Base-by-base conservation (phyloP, 805 yeast species). In the Saturnispora bothae region DNA sequence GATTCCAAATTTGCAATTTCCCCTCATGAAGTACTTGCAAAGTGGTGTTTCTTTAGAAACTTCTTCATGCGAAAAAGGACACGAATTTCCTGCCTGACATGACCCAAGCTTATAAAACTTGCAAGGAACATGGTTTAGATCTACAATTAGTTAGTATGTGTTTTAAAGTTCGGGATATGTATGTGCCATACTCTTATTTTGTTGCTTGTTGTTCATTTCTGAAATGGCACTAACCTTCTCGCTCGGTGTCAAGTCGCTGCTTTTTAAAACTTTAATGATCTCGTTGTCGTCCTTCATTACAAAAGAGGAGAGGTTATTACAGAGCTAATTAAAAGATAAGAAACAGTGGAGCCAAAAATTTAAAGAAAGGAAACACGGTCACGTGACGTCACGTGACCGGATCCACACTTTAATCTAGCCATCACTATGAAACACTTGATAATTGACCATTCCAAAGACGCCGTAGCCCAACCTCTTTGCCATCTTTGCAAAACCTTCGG, bases 401-500 rank as follows among this genome's bases (percentile, higher is more conserved):
- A 6, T 22, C 25, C 6, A 10, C 25, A 22, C 25, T 7, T n/a
- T n/a, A n/a, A n/a, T 26, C 48, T 58, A 77, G 56, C 89, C 96
- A 55, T 89, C 84, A 63, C 73, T 80, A 52, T 89, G 98, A 59
- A 73, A 89, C 20, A 92, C 96, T 54, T 89, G 63, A 59, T 92
- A 92, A 60, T 92, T 86, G 39, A 97, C 98, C 54, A 92, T 69
- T 4, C 99, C 99, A 56, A 68, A 80, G 17, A 88, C 86, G 50
- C 80, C 83, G 60, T 92, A 88, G 23, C 95, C 95, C 45, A 92
- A 68, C 50, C 97, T 69, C 60, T 86, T 85, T 31, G 95, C 96
- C 97, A 92, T 92, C 60, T 80, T 81, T n/a, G 92, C 96, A 61
- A 92, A 92, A 14, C 98, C 98, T 63, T 92, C 98, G 8, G 96